These are phyloP conservation scores for Gypsophila paniculata DNA, from an alignment of 179 eudicot species.

Conservation along the genomic window DNA sequence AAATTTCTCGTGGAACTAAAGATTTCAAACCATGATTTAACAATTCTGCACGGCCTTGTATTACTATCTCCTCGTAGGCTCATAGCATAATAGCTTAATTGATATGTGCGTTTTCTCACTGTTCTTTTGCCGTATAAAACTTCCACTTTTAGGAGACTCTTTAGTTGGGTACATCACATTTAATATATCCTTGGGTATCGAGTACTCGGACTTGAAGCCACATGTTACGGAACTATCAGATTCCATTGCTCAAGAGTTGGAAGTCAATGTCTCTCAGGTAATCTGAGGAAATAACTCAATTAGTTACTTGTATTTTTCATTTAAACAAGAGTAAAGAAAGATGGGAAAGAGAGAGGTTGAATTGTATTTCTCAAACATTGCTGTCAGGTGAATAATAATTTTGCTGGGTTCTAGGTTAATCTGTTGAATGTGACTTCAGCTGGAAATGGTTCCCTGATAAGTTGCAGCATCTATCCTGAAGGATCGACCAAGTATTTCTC, in stretches of 20 bases:
- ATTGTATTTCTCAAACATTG: slow-evolving; percentile 9
- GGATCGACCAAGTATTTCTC: slow-evolving; percentile 55
- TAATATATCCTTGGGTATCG: slow-evolving; percentile 53
- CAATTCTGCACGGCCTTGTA: too few species aligned
- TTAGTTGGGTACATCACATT: slow-evolving; percentile 60
- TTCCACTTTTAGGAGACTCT: slow-evolving; percentile 44
- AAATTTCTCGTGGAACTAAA: too few species aligned
- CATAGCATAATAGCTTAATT: not conserved
- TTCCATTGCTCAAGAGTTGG: slow-evolving; percentile 58
- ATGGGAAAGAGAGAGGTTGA: slow-evolving; percentile 10
- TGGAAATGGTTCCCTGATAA: slow-evolving; percentile 54
- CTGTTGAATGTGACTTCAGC: slow-evolving; percentile 50
- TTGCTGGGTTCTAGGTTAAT: slow-evolving; percentile 51
- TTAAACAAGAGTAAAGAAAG: not conserved
- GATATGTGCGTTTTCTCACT: slow-evolving; percentile 11
- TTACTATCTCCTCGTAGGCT: too few species aligned
- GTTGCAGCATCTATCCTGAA: slow-evolving; percentile 66
- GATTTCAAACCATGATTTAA: too few species aligned
- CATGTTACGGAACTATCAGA: slow-evolving; percentile 53
- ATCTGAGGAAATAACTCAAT: slow-evolving; percentile 10
- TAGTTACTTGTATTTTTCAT: slow-evolving; percentile 4
- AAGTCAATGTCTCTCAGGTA: slow-evolving; percentile 70
- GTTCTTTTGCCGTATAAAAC: not conserved
- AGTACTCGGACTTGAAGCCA: slow-evolving; percentile 56
- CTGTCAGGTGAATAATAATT: slow-evolving; percentile 9